phyloP scores from a whole-genome alignment of 2,329 filamentous ascomycete species.

The Stagonosporopsis chrysanthemi region DNA sequence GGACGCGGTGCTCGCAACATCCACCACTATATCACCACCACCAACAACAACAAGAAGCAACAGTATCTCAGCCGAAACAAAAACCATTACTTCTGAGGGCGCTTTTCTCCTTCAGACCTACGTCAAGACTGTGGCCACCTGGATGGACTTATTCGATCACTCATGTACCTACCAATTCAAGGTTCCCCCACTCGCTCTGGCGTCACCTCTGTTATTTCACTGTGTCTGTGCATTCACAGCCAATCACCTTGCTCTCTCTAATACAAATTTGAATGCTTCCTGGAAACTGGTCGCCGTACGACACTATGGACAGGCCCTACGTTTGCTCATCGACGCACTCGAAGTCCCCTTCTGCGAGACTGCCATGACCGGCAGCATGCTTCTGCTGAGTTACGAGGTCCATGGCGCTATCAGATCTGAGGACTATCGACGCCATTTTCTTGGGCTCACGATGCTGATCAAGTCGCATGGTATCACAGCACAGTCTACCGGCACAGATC shows the following conservation, averaged over 20 bases:
- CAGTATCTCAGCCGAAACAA: constrained; percentile 11
- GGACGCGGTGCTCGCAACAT: constrained; percentile 23
- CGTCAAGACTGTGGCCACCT: constrained; percentile 42
- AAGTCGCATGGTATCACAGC: constrained; percentile 40
- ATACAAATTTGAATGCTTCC: constrained; percentile 31
- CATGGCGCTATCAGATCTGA: constrained; percentile 37
- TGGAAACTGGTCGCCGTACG: constrained; percentile 41
- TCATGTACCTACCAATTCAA: constrained; percentile 40
- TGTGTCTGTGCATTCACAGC: constrained; percentile 47
- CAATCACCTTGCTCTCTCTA: constrained; percentile 42
- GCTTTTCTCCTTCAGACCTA: constrained; percentile 45
- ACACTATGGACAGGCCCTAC: constrained; percentile 43
- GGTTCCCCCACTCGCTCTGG: constrained; percentile 37
- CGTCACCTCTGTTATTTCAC: constrained; percentile 44
- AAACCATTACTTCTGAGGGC: constrained; percentile 37
- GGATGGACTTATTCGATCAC: constrained; percentile 48
- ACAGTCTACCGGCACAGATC: constrained; percentile 37
- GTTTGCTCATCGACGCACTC: constrained; percentile 40
- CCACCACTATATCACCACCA: constrained; percentile 23
- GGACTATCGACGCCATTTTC: constrained; percentile 41
- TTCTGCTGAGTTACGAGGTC: constrained; percentile 47
- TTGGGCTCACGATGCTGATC: constrained; percentile 41
- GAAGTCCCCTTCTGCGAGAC: constrained; percentile 37
- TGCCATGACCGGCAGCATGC: constrained; percentile 43
- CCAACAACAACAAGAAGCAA: constrained; percentile 6